Conservation (phyloP, 305 asterid species). For the Fraxinus sp. region DNA sequence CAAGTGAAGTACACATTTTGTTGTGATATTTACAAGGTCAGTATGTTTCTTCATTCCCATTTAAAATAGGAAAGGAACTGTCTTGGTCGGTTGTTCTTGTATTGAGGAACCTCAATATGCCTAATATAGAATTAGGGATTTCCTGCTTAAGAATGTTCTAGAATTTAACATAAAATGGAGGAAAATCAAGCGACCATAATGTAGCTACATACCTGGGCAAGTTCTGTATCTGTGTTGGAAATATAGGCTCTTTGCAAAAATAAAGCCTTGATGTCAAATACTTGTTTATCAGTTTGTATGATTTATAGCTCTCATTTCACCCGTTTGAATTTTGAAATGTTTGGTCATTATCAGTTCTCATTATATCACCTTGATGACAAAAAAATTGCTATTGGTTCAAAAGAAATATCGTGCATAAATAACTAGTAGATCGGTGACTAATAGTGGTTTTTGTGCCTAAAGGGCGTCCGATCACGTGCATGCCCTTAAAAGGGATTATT, state of each 20-base stretch:
- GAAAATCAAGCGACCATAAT: background rate
- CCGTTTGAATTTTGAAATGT: background rate
- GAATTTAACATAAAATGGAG: background rate
- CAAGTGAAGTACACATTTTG: slow-evolving; percentile 84
- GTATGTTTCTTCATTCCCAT: background rate
- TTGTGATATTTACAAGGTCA: slow-evolving; percentile 90
- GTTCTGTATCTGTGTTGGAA: background rate
- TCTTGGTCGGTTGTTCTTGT: background rate
- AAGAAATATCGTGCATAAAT: background rate
- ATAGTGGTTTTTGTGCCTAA: background rate
- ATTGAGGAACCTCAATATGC: background rate
- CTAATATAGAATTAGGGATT: background rate
- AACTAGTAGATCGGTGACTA: background rate
- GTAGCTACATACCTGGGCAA: background rate
- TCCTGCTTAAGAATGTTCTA: background rate
- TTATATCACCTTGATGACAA: background rate
- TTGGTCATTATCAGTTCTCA: background rate
- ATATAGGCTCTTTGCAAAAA: background rate
- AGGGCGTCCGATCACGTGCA: background rate
- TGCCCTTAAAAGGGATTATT: background rate
- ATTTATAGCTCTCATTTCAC: background rate
- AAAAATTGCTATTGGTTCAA: background rate
- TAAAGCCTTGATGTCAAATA: background rate
- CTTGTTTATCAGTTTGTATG: background rate
- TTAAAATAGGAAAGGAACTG: background rate